A percentile compares a stretch with the other conserved stretches of the same genome.
Conservation (phyloP, 495 filamentous ascomycete species). For the Xylaria curta region DNA sequence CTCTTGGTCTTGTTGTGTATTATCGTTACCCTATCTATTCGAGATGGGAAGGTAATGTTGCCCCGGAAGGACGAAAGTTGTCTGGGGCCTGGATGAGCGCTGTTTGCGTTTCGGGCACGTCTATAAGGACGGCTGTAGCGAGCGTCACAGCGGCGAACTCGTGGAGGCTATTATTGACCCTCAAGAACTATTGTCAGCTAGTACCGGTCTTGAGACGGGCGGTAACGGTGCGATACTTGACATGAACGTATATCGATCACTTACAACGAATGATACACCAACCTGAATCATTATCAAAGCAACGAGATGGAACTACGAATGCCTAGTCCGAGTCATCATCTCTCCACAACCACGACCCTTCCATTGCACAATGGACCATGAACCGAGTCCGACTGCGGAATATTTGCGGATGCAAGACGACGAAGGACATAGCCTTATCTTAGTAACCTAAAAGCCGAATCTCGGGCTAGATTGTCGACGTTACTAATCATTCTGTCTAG, state of each 20-base stretch:
- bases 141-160: neutral
- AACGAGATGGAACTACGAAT: neutral
- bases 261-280: no score
- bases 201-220: no score
- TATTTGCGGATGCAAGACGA: slow-evolving; percentile 33
- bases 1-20: no score
- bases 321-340: neutral
- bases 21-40: no score
- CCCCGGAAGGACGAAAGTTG: no score
- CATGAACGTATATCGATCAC: no score
- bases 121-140: neutral
- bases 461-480: slow-evolving; percentile 26
- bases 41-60: no score
- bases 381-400: slow-evolving; percentile 32
- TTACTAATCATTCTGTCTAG: neutral
- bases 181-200: no score
- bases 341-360: neutral
- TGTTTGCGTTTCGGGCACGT: neutral
- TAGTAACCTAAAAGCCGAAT: slow-evolving; percentile 36
- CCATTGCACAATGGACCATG: slow-evolving; percentile 31
- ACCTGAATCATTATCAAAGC: neutral
- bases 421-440: slow-evolving; percentile 32
- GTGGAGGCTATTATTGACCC: no score
- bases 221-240: no score
- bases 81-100: neutral